Percentiles rank a stretch among this genome's conserved stretches.
Conservation (phyloP, 2,329 filamentous ascomycete species). For the Didymella sp. region DNA sequence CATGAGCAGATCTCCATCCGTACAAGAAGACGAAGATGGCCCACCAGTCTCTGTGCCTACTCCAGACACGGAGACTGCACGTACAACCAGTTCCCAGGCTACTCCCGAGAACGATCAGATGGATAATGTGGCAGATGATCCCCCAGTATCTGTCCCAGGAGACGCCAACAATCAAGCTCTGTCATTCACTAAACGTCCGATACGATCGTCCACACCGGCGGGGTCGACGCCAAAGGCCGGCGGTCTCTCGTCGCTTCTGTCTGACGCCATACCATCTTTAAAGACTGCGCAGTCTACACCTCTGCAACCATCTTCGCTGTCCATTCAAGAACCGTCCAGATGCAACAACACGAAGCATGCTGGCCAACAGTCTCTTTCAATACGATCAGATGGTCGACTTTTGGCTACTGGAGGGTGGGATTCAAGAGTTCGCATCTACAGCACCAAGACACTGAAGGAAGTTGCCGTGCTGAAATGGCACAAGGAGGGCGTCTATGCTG, state of each 20-base stretch:
- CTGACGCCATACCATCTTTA: conserved; percentile 5
- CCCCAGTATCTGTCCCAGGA: conserved; percentile 6
- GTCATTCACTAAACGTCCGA: conserved; percentile 29
- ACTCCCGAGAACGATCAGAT: neutral
- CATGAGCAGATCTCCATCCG: neutral
- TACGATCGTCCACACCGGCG: conserved; percentile 9
- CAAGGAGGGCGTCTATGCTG: conserved; percentile 81
- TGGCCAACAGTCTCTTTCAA: conserved; percentile 80
- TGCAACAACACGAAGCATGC: conserved; percentile 80
- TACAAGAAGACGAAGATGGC: neutral
- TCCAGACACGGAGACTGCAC: neutral
- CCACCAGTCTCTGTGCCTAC: neutral
- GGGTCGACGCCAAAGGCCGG: neutral
- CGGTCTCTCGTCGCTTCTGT: conserved; percentile 39
- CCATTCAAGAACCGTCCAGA: conserved; percentile 60
- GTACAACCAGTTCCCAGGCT: neutral
- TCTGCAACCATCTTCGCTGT: conserved; percentile 15
- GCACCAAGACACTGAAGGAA: conserved; percentile 79
- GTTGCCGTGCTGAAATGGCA: conserved; percentile 96
- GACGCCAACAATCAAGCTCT: conserved; percentile 5
- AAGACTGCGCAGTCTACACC: neutral
- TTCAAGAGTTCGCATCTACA: conserved; percentile 79
- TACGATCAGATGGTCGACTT: conserved; percentile 81
- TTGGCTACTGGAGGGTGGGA: conserved; percentile 97
- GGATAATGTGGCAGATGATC: neutral